Evolutionary conservation across 345 rosid species (phyloP), one percentile per base, ranked within the genome.

Genomic region (Durio zibethinus): DNA sequence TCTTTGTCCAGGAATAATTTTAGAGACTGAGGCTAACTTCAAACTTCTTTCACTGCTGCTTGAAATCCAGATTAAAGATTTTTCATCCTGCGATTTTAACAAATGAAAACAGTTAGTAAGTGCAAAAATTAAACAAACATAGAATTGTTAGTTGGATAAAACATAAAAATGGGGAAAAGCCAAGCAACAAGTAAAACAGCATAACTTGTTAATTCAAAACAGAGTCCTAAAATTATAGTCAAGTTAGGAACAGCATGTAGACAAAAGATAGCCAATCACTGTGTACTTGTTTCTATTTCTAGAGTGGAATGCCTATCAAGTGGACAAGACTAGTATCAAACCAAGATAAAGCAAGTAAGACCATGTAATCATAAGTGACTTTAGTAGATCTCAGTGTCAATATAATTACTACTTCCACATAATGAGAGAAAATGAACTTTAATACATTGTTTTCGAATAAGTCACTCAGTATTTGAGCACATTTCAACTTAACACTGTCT

Each of bases 1-100:
- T 95, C 97, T 83, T 84, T 95, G 99, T 80, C 99, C 97, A 71
- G 97, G 98, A 83, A 95, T 86, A 77, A 95, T 89, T 85, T 84
- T 92, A 76, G 94, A 88, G 71, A 93, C 90, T 64, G 90, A 86
- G 12, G 97, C 84, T 84, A 95, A 84, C 88, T 93, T 95, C 88
- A 93, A 87, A 77, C 88, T 88, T 82, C 89, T 89, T 83, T 90
- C 98, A 25, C 90, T 93, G 29, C 87, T 87, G 82, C 88, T 89
- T 72, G 97, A 92, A 79, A 88, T 85, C 98, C 97, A 92, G 72
- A 91, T 91, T 85, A 94, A 90, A 83, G 92, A 89, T 80, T 93
- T 80, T 87, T 89, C 98, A 73, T 94, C 98, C 98, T 94, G 90
- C 76, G 76, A 77, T 76, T 80, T 76, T 82, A 72, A 80, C 10